phyloP scores from a whole-genome alignment of 2,329 filamentous ascomycete genomes.

The Westerdykella ornata region DNA sequence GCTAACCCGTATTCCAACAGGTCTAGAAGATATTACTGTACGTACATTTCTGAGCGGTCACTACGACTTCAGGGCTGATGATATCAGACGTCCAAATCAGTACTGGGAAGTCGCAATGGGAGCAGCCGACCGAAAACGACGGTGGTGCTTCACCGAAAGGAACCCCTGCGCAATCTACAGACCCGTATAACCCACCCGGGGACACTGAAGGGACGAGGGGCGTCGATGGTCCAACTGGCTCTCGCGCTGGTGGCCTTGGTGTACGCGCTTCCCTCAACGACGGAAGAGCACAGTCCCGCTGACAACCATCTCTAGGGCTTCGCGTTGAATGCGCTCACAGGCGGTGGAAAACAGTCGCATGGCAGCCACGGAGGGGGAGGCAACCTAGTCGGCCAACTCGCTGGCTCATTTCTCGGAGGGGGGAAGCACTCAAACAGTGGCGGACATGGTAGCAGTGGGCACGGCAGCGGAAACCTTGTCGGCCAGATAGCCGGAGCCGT shows the following conservation, averaged over 20 bases:
- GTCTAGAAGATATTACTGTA: constrained; percentile 38
- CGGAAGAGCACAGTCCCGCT: constrained; percentile 22
- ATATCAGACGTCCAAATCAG: constrained; percentile 57
- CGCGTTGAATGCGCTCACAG: constrained; percentile 53
- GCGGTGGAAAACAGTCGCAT: constrained; percentile 26
- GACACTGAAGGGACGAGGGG: constrained; percentile 47
- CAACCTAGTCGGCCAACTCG: constrained; percentile 50
- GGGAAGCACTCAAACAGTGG: constrained; percentile 25
- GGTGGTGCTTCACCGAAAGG: constrained; percentile 51
- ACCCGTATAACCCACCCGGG: constrained; percentile 55
- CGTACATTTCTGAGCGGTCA: constrained; percentile 5
- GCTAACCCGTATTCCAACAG: constrained; percentile 20
- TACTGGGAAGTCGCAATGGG: constrained; percentile 67
- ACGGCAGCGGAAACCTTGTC: constrained; percentile 38
- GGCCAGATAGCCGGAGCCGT: constrained; percentile 52
- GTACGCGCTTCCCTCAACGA: constrained; percentile 44
- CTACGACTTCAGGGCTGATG: neutral
- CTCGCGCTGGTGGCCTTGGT: constrained; percentile 53
- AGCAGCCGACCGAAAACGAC: constrained; percentile 60
- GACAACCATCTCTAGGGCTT: constrained; percentile 45
- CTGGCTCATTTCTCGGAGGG: constrained; percentile 40
- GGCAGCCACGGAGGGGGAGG: constrained; percentile 31
- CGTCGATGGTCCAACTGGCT: constrained; percentile 49
- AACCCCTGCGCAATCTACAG: constrained; percentile 43
- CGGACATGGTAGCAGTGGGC: constrained; percentile 21